Conservation (phyloP, 192 early-diverging fungal genomes). For the Anaeromyces robustus region DNA sequence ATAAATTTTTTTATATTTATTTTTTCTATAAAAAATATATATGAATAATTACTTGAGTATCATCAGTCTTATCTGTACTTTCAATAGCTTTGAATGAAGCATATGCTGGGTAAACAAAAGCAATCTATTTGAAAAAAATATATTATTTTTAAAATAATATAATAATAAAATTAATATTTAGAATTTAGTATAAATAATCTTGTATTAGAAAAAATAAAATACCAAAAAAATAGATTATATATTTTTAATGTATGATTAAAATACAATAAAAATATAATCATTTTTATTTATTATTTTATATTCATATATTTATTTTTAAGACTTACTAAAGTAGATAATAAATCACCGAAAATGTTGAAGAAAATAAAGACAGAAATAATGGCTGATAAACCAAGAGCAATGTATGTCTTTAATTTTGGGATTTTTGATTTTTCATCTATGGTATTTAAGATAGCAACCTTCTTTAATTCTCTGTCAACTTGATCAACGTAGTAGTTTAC, state of each 20-base stretch:
- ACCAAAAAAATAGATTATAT: no score
- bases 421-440: constrained; percentile 63
- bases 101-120: constrained; percentile 40
- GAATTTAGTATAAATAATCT: no score
- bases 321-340: constrained; percentile 66
- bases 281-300: neutral
- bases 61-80: constrained; percentile 52
- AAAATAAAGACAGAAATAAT: constrained; percentile 64
- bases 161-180: no score
- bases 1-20: constrained; percentile 3
- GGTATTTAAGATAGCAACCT: neutral
- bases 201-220: no score
- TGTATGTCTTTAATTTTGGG: constrained; percentile 62
- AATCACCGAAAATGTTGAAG: constrained; percentile 60
- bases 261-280: constrained; percentile 2
- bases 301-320: constrained; percentile 1
- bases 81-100: constrained; percentile 88
- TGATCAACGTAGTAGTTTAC: neutral
- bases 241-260: no score
- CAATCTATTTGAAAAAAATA: no score
- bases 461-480: neutral
- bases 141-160: no score
- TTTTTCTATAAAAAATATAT: neutral
- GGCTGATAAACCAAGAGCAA: constrained; percentile 41
- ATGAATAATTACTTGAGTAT: constrained; percentile 53